Percentiles rank a stretch among this genome's conserved stretches.
phyloP scores from a whole-genome alignment of 768 basidiomycete genomes.

The Coprinopsis cinerea region DNA sequence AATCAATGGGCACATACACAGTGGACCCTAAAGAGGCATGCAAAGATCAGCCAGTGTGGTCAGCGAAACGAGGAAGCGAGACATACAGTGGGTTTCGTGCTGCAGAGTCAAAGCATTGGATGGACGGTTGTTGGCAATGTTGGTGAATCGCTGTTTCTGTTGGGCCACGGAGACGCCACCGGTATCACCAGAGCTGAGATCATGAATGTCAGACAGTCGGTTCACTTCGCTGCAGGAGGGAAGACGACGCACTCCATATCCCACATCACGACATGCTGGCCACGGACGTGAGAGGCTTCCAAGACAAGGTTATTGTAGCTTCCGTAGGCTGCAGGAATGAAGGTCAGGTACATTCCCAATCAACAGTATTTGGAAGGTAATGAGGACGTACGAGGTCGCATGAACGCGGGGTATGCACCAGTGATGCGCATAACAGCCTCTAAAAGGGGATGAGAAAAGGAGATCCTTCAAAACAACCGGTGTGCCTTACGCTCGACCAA shows the following conservation, averaged over 20 bases:
- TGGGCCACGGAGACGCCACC: conserved; percentile 21
- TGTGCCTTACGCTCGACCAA: conserved; percentile 13
- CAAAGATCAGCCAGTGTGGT: not conserved
- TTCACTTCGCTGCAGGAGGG: not conserved
- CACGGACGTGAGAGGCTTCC: conserved; percentile 19
- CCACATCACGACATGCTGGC: conserved; percentile 31
- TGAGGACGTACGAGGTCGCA: conserved; percentile 26
- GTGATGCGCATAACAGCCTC: conserved; percentile 11
- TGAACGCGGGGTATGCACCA: conserved; percentile 30
- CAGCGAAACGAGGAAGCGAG: not conserved
- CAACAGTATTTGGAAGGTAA: not conserved
- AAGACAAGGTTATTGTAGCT: conserved; percentile 33
- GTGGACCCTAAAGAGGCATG: conserved; percentile 14
- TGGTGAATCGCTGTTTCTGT: conserved; percentile 25
- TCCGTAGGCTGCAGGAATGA: conserved; percentile 27
- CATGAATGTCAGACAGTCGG: not conserved
- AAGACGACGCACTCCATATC: conserved; percentile 27
- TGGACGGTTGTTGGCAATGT: conserved; percentile 24
- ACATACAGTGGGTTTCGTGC: conserved; percentile 24
- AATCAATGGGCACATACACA: conserved; percentile 16
- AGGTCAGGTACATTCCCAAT: not conserved
- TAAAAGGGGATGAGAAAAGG: not conserved
- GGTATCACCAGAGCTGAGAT: conserved; percentile 33
- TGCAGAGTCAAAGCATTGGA: conserved; percentile 32
- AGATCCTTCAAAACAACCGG: not conserved